These are phyloP conservation scores for Ascochyta fabae DNA, from an alignment of 2,329 filamentous ascomycete species.

Conservation along the genomic window DNA sequence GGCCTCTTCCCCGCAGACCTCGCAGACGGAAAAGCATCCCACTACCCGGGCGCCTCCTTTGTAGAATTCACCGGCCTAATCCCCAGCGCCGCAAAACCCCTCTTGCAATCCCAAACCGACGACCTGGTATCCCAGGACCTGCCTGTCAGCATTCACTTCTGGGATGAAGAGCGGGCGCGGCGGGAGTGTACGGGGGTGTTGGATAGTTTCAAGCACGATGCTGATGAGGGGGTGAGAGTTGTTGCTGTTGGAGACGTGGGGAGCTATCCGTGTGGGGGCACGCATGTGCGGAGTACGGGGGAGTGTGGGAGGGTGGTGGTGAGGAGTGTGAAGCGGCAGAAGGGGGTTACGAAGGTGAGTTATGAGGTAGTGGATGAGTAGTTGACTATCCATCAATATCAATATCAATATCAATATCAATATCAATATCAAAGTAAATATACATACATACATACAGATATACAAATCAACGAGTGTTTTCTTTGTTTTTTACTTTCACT, in stretches of 20 bases:
- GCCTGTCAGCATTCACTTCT: slow-evolving; percentile 64
- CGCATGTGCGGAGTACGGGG: slow-evolving; percentile 69
- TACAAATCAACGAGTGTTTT: no score
- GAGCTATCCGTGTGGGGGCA: slow-evolving; percentile 77
- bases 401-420: no score
- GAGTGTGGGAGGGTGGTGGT: slow-evolving; percentile 67
- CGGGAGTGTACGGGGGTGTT: slow-evolving; percentile 47
- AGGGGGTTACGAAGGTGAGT: slow-evolving; percentile 66
- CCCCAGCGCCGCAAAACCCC: slow-evolving; percentile 55
- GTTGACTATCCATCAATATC: background rate
- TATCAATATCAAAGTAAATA: background rate
- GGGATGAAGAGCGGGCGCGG: slow-evolving; percentile 68
- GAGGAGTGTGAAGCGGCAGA: slow-evolving; percentile 70
- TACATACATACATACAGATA: background rate
- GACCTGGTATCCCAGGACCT: slow-evolving; percentile 59
- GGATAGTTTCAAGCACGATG: slow-evolving; percentile 47
- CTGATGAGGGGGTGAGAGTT: slow-evolving; percentile 57
- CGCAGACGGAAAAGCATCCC: slow-evolving; percentile 73
- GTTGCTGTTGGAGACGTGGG: slow-evolving; percentile 73
- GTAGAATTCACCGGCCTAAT: slow-evolving; percentile 73
- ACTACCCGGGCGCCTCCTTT: slow-evolving; percentile 71
- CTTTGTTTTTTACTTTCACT: no score
- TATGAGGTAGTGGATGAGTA: slow-evolving; percentile 48
- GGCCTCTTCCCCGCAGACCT: slow-evolving; percentile 53
- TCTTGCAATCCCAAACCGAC: slow-evolving; percentile 67